Conservation (phyloP, 2,329 filamentous ascomycete species). For the Diplodia intermedia region DNA sequence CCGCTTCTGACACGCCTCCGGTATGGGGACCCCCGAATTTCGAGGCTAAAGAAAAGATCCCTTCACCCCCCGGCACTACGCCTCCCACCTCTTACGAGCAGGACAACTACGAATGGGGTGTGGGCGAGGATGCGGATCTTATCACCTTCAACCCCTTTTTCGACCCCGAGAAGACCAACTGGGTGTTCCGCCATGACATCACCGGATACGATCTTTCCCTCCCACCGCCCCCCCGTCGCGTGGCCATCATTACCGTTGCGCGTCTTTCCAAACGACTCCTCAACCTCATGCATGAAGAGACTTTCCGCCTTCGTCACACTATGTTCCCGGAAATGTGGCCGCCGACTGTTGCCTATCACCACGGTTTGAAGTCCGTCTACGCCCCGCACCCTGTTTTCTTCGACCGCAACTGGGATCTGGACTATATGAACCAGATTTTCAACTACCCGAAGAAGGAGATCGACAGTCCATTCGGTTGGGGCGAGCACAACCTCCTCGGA, state of each 20-base stretch:
- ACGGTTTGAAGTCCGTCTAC: constrained; percentile 80
- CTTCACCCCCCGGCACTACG: constrained; percentile 66
- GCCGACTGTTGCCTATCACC: constrained; percentile 73
- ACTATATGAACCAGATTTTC: constrained; percentile 55
- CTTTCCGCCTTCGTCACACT: constrained; percentile 71
- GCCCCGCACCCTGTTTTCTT: constrained; percentile 82
- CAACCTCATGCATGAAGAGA: constrained; percentile 79
- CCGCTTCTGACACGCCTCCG: constrained; percentile 56
- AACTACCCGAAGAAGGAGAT: constrained; percentile 56
- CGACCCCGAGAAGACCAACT: constrained; percentile 73
- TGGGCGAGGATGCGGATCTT: constrained; percentile 76
- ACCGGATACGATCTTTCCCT: constrained; percentile 67
- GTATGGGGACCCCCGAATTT: constrained; percentile 69
- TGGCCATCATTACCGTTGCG: constrained; percentile 79
- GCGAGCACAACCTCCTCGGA: constrained; percentile 59
- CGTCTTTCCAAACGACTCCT: constrained; percentile 74
- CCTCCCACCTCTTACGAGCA: constrained; percentile 65
- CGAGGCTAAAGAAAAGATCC: constrained; percentile 55
- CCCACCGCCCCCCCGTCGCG: constrained; percentile 70
- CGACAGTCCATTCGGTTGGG: constrained; percentile 59
- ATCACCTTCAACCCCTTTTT: constrained; percentile 82
- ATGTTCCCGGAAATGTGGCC: constrained; percentile 83
- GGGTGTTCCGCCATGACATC: constrained; percentile 72
- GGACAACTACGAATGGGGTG: constrained; percentile 77
- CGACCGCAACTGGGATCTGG: constrained; percentile 71